A percentile compares a stretch with the other conserved stretches of the same genome.
Conservation (phyloP, 1,284 basidiomycete genomes). For the Cryptococcus sp. region DNA sequence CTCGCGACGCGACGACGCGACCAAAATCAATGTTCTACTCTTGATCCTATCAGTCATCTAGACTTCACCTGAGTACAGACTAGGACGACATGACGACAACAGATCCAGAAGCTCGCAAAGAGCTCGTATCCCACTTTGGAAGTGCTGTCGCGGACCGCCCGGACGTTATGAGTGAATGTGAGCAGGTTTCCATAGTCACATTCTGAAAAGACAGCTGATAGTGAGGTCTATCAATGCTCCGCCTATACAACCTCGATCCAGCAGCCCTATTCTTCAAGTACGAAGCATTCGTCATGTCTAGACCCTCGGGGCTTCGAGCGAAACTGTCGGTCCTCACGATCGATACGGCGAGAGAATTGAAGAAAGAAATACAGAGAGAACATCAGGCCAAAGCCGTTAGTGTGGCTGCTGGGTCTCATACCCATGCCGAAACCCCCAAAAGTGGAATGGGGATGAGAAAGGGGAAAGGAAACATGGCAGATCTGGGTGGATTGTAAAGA, state of each 20-base stretch:
- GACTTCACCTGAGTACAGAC: too few relatives aligned
- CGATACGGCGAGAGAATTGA: slow-evolving; percentile 45
- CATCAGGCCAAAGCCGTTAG: slow-evolving; percentile 27
- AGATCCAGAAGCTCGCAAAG: slow-evolving; percentile 18
- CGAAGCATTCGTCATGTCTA: slow-evolving; percentile 49
- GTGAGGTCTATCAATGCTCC: slow-evolving; percentile 44
- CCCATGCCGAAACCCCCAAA: slow-evolving; percentile 11
- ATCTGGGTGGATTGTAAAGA: slow-evolving; percentile 45
- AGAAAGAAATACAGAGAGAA: slow-evolving; percentile 46
- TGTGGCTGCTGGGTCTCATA: slow-evolving; percentile 11
- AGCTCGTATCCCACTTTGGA: slow-evolving; percentile 35
- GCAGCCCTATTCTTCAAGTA: slow-evolving; percentile 50
- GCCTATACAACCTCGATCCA: slow-evolving; percentile 43
- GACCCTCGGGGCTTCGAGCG: slow-evolving; percentile 40
- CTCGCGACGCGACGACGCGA: too few relatives aligned
- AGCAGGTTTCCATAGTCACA: slow-evolving; percentile 4
- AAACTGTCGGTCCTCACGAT: slow-evolving; percentile 39
- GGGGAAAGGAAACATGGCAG: slow-evolving; percentile 21
- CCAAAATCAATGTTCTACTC: too few relatives aligned
- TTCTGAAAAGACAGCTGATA: background rate
- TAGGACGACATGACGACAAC: background rate
- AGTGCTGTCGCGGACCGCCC: slow-evolving; percentile 31
- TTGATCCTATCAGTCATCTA: slow-evolving; percentile 6
- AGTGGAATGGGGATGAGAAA: slow-evolving; percentile 26
- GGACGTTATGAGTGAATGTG: slow-evolving; percentile 45